Base-by-base conservation (phyloP, 306 rosid species). In the Sesbania bispinosa region DNA sequence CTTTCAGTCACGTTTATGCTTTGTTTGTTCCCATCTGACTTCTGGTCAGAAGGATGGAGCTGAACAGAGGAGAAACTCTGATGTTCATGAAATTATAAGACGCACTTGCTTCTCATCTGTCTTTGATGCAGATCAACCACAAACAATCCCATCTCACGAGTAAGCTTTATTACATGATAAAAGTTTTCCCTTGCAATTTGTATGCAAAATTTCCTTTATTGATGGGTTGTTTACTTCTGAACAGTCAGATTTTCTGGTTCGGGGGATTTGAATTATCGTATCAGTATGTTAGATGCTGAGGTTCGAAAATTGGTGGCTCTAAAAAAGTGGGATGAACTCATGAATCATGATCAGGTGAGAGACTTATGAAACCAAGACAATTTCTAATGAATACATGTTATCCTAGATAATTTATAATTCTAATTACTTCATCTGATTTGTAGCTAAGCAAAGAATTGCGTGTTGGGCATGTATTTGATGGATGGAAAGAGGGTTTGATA, bases 221-320 rank as follows among this genome's bases (percentile, higher is more conserved):
- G 36, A 78, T 58, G 57, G 38, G 23, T 54, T 82, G 58, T 73
- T 77, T 78, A 62, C 18, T 73, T 61, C 60, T 9, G n/a, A 73
- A 54, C 96, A 91, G 99, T 57, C 92, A 94, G 80, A 85, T 94
- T 55, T 89, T 94, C 88, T 94, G 97, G 99, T 88, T 94, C 21
- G 97, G 99, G 99, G 43, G 97, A 94, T 74, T 86, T 94, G 86
- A 94, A 94, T 73, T 94, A 91, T 71, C 99, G 99, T 6, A 83
- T 94, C 85, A 88, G 81, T 33, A 77, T 88, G 88, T 65, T 82
- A 81, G 97, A 91, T 24, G 45, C 19, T 0, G 87, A 91, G 38
- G 85, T 81, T 23, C 81, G 97, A 75, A 85, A 79, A 73, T 79
- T 91, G 27, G 79, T 94, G 43, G 85, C 86, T 70, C 79, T 72